These are phyloP conservation scores for Trichoderma orchidacearum DNA, from an alignment of 495 filamentous ascomycete species.

Conservation along the genomic window DNA sequence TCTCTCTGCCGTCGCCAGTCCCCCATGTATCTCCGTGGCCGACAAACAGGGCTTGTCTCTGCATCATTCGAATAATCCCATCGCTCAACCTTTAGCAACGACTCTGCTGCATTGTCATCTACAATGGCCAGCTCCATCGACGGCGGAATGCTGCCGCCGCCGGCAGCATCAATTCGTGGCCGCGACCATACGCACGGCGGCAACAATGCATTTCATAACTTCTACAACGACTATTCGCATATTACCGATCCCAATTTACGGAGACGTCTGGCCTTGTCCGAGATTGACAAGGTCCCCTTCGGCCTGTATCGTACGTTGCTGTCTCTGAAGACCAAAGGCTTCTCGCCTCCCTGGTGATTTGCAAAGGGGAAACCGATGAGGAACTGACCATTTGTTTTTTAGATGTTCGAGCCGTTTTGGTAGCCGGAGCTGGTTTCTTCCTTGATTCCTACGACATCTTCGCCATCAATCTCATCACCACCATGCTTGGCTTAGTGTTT, in stretches of 20 bases:
- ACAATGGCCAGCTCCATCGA: not conserved
- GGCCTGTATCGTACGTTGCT: constrained; percentile 48
- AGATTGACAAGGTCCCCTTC: constrained; percentile 70
- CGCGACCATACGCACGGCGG: constrained; percentile 26
- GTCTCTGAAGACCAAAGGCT: not conserved
- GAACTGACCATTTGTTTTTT: constrained; percentile 2
- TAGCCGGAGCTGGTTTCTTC: constrained; percentile 80
- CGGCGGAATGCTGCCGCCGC: constrained; percentile 12
- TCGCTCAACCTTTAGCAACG: not conserved
- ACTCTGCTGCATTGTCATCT: too few relatives aligned
- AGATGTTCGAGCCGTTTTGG: constrained; percentile 48
- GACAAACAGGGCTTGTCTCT: not conserved
- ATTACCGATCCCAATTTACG: constrained; percentile 61
- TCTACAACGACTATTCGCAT: constrained; percentile 36
- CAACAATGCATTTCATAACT: constrained; percentile 47
- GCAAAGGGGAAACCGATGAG: not conserved
- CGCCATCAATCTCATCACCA: constrained; percentile 57
- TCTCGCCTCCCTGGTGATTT: not conserved
- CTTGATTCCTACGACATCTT: constrained; percentile 73
- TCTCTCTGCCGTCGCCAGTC: not conserved
- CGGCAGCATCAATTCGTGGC: constrained; percentile 6
- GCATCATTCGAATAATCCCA: too few relatives aligned
- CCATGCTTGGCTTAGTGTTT: constrained; percentile 62
- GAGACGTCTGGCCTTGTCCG: constrained; percentile 57
- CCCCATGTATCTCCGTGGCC: not conserved